Evolutionary conservation across 2,329 filamentous ascomycete species (phyloP), one percentile per base, ranked within the genome.

Genomic region (Aspergillus tubingensis): DNA sequence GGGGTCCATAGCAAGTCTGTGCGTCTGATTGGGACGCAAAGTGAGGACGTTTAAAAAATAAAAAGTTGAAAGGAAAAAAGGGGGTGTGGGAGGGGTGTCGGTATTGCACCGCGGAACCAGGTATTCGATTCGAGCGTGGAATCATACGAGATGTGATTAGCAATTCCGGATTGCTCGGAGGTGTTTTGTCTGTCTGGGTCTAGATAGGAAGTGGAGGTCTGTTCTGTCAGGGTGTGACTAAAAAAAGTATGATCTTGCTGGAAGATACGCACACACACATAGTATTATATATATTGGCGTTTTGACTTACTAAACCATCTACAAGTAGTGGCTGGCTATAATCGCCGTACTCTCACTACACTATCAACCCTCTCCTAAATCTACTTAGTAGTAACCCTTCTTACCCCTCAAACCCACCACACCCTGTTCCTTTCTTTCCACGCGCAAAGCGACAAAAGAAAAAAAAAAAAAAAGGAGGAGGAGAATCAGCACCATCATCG

Each of bases 1-100:
- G 38, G 54, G 53, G 10, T 60, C 41, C 50, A 43, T 47, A 21
- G 32, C 23, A 21, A 51, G 60, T 62, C 60, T 59, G 60, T 62
- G 60, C 57, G 52, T 36, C 32, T 25, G 53, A 57, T 54, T 52
- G 59, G 56, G 51, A 47, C 19, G 41, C 41, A 44, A 44, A 21
- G 5, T 10, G 41, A 23, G 41, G n/a, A 21, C 25, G 25, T 27
- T 27, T 25, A 25, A 25, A 32, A 32, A 36, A 36, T 3, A 25
- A 25, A 32, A 36, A 36, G 5, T 15, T 5, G 36, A 32, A 50
- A 50, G 7, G 19, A 50, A 32, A 17, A 19, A 17, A 17, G 21
- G 11, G 47, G 23, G 23, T n/a, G 25, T 25, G 27, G 15, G 25
- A 15, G 13, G 47, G 47, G n/a, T 49, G 23, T 49, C 21, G 21